Evolutionary conservation across 2,329 filamentous ascomycete genomes (phyloP), one percentile per base, ranked within the genome.

Genomic region (Colletotrichum paranaense): DNA sequence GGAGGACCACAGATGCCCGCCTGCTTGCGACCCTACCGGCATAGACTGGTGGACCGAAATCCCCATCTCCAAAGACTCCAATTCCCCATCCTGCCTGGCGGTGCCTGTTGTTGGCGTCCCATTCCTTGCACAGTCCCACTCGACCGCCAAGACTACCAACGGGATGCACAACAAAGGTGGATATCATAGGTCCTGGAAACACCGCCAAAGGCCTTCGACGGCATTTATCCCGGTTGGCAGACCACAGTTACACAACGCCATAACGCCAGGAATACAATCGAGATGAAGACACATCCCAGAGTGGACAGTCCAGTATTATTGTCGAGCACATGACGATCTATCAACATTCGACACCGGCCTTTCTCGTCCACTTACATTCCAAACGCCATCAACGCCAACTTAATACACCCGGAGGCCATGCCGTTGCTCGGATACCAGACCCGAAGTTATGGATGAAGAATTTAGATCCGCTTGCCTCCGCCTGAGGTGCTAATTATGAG

Each of bases 11-110:
- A 55, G n/a, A 68, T 53, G 58, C 35, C 68, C 57, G 56, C 68
- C 56, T 68, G 46, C 26, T 57, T 71, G 63, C 64, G 57, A 62
- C 53, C 58, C 28, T 67, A 56, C 67, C 60, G 26, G n/a, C 52
- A 57, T 28, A 53, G 55, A 16, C 32, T 26, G 32, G 67, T 57
- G 67, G 67, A 64, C 26, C 60, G 30, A 38, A 38, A 55, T 35
- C 59, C 55, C 55, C 62, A 70, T 53, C 42, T 38, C 14, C 46
- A 28, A 32, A 55, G 26, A 32, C 46, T 53, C 68, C 56, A 72
- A 62, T 62, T 60, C 58, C 59, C 52, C 58, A 58, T 35, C 55
- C 42, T 64, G 28, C 46, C n/a, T 67, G 56, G 60, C 62, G 65
- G 38, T 66, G 67, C 55, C 38, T 58, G 38, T 30, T 55, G 42